Evolutionary conservation across 1,284 basidiomycete species (phyloP).

Genomic region (Leccinum griseonigrum): DNA sequence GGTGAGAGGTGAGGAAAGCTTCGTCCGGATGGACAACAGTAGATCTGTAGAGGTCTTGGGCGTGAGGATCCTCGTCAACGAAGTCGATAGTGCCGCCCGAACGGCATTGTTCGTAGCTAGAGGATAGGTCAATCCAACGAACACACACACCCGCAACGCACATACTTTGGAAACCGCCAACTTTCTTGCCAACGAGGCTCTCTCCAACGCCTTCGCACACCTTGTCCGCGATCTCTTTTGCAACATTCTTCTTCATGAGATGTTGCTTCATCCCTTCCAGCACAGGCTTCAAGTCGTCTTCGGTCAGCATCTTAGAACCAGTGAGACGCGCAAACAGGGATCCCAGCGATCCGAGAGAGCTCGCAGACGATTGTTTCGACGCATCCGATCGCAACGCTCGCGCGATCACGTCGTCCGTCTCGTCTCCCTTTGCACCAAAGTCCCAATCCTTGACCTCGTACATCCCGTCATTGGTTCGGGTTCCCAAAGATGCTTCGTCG

Average conservation of each 20-base stretch:
- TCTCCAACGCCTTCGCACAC: conserved; percentile 93
- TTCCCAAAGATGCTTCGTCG: conserved; percentile 79
- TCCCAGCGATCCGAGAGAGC: conserved; percentile 64
- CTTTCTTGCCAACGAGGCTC: conserved; percentile 86
- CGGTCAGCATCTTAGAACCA: conserved; percentile 79
- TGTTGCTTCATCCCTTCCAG: conserved; percentile 95
- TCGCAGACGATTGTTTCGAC: conserved; percentile 32
- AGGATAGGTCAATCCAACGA: conserved; percentile 10
- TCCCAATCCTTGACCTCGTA: conserved; percentile 97
- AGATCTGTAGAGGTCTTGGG: conserved; percentile 97
- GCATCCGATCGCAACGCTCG: conserved; percentile 47
- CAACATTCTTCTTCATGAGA: conserved; percentile 98
- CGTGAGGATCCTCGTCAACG: conserved; percentile 92
- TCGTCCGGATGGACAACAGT: conserved; percentile 75
- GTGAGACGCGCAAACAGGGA: conserved; percentile 84
- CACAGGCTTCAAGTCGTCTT: conserved; percentile 85
- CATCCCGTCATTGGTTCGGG: conserved; percentile 75
- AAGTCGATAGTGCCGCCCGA: conserved; percentile 77
- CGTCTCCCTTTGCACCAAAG: conserved; percentile 46
- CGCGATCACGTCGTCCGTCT: conserved; percentile 57
- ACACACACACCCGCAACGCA: conserved; percentile 23
- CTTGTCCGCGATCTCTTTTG: conserved; percentile 91
- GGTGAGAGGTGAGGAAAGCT: conserved; percentile 64
- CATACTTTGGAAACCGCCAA: conserved; percentile 83
- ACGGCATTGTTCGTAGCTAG: conserved; percentile 85